These are phyloP conservation scores for Heracleum sosnowskyi DNA, from an alignment of 129 eudicot species.

Conservation along the genomic window DNA sequence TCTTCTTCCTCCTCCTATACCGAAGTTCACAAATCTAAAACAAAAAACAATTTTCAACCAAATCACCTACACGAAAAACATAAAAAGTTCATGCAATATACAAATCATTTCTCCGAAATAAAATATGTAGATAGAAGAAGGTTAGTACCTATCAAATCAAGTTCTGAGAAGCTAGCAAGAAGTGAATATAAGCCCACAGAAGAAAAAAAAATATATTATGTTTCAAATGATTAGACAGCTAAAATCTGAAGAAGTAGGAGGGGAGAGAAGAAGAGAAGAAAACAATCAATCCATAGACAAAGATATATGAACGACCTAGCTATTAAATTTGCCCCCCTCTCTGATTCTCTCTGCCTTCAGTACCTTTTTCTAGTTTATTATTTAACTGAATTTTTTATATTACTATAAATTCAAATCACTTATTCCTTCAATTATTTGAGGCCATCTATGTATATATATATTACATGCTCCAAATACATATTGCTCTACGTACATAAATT, in stretches of 20 bases:
- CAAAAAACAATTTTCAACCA: background rate
- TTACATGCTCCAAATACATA: background rate
- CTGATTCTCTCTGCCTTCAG: conserved; percentile 13
- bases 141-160: background rate
- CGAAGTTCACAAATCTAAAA: background rate
- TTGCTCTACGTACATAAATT: background rate
- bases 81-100: background rate
- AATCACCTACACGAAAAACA: background rate
- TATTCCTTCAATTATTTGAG: conserved; percentile 25
- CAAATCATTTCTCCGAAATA: background rate
- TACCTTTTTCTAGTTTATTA: conserved; percentile 7
- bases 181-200: background rate
- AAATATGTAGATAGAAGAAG: background rate
- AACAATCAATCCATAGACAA: conserved; percentile 21
- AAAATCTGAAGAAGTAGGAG: conserved; percentile 4
- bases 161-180: background rate
- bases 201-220: conserved; percentile 2
- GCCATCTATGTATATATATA: background rate
- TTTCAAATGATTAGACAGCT: conserved; percentile 8
- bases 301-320: conserved; percentile 4
- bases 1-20: background rate
- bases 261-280: background rate
- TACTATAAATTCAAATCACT: conserved; percentile 11
- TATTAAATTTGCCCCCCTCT: conserved; percentile 12
- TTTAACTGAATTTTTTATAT: background rate